A percentile compares a stretch with the other conserved stretches of the same genome.
phyloP scores from a whole-genome alignment of 1,139 yeast genomes.

The Geotrichum carabidarum region DNA sequence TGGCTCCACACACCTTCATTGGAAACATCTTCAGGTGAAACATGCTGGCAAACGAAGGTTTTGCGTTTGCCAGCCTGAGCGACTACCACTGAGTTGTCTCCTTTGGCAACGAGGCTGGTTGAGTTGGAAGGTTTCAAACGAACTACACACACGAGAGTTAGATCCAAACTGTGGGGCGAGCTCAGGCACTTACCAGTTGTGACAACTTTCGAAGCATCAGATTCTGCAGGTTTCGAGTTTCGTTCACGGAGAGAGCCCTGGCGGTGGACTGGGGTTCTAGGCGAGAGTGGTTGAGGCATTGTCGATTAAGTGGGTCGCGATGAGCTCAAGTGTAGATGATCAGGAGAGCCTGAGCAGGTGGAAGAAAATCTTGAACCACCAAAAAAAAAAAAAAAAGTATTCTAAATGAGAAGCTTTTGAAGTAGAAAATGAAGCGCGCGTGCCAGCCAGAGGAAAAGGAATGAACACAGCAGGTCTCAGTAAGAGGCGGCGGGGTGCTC shows the following conservation, averaged over 20 bases:
- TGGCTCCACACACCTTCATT: constrained; percentile 28
- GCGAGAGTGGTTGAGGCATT: not conserved
- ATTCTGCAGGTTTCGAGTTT: not conserved
- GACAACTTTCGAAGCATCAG: not conserved
- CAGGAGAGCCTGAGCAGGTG: not conserved
- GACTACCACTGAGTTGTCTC: not conserved
- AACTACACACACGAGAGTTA: not conserved
- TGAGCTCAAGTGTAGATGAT: too few relatives aligned
- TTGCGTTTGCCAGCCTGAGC: constrained; percentile 12
- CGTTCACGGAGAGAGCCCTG: not conserved
- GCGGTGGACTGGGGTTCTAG: not conserved
- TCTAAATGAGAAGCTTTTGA: too few relatives aligned
- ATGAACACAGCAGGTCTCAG: too few relatives aligned
- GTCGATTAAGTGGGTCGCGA: not conserved
- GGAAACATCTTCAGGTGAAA: constrained; percentile 24
- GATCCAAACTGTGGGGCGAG: not conserved
- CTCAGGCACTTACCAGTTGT: not conserved
- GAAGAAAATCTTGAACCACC: not conserved
- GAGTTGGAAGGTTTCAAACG: not conserved
- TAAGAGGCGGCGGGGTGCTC: too few relatives aligned
- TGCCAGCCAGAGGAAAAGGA: too few relatives aligned
- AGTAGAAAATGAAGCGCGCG: too few relatives aligned
- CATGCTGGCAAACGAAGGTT: constrained; percentile 26
- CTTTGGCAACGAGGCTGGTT: not conserved
- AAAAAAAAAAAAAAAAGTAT: not conserved